phyloP scores from a whole-genome alignment of 768 basidiomycete species.

The Boletus insuetus region DNA sequence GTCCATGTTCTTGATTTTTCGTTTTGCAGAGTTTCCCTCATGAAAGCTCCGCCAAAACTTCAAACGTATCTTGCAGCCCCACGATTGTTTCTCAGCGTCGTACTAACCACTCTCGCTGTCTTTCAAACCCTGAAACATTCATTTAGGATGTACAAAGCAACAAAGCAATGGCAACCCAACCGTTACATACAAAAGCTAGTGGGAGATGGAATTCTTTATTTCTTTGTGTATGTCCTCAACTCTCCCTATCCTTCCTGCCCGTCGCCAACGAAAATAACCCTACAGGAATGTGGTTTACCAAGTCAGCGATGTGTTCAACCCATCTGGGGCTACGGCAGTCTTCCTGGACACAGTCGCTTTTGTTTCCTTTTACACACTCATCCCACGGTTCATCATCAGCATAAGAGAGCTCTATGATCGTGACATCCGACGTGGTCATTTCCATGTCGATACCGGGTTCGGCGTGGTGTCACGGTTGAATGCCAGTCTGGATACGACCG shows the following conservation, averaged over 20 bases:
- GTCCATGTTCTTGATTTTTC: neutral
- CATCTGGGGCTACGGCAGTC: neutral
- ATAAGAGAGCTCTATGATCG: neutral
- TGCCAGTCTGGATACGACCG: neutral
- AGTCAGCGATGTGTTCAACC: neutral
- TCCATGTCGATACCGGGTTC: neutral
- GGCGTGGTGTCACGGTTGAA: neutral
- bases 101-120: neutral
- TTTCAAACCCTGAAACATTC: neutral
- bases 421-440: neutral
- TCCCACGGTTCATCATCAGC: slow-evolving; percentile 8
- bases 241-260: too few relatives aligned
- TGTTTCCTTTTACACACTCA: neutral
- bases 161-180: neutral
- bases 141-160: neutral
- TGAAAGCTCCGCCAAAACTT: neutral
- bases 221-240: neutral
- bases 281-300: neutral
- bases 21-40: neutral
- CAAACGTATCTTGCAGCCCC: neutral
- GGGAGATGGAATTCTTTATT: neutral
- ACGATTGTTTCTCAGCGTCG: neutral
- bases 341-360: neutral
- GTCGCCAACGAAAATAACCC: too few relatives aligned
- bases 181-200: neutral